Evolutionary conservation across 2,329 filamentous ascomycete species (phyloP), one percentile per base, ranked within the genome.

Genomic region (Hymenoscyphus albidus): DNA sequence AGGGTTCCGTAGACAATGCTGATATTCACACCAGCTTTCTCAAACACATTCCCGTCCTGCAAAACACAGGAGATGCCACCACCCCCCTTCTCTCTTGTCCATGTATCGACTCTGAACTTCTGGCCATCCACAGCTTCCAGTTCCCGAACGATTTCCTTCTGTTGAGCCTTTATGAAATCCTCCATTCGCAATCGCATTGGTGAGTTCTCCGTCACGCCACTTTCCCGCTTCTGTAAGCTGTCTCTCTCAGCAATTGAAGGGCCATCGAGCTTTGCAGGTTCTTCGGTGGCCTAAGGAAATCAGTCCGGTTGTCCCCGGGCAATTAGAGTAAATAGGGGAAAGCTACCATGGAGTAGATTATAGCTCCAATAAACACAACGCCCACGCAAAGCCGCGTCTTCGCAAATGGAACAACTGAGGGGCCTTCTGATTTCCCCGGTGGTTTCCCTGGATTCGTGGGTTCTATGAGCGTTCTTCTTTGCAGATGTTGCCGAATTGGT

Each of bases 131-230:
- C 82, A 71, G 87, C 84, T 76, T 96, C 90, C 27, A 99, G 85
- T 64, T 89, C 92, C 63, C 85, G 81, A 35, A 98, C 90, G 65
- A 99, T 99, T 68, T 89, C 85, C 72, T 91, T 85, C 75, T 99
- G 95, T 73, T 98, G 92, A 72, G 93, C 86, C 77, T 95, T 95
- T 78, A 98, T 96, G 76, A 98, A 91, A 73, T 91, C 87, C 79
- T 99, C 95, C 95, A 99, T 98, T 68, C 94, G 92, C 64, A 99
- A 84, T 63, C 95, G 93, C 94, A 99, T 98, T 1, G 95, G 93
- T 14, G 94, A 97, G 72, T 88, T 82, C 64, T 88, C 84, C 58
- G 83, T 89, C 59, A 98, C 84, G 68, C 87, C 86, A 64, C 86
- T 84, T 76, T 95, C 90, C 67, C 90, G 88, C 79, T 95, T 97